Percentiles rank a stretch among this genome's conserved stretches.
These are phyloP conservation scores for Chrysosphaeria jannelii DNA, from an alignment of 2,329 filamentous ascomycete genomes.

Conservation along the genomic window DNA sequence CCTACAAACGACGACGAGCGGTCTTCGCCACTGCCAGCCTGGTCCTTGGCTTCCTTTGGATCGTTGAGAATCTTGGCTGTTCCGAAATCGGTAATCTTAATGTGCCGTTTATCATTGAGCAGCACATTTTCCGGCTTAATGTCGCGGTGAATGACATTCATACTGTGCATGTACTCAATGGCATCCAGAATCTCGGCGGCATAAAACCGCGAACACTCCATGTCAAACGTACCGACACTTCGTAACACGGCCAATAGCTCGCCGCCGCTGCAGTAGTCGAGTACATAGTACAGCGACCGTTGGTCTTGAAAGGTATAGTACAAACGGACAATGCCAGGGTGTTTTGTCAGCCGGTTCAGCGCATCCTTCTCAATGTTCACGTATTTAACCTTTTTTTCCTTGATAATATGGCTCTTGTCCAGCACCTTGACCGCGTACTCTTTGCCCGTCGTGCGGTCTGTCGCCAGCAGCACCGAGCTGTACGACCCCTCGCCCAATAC, in stretches of 20 bases:
- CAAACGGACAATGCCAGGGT: conserved; percentile 80
- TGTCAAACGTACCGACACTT: conserved; percentile 77
- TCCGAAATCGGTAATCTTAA: conserved; percentile 97
- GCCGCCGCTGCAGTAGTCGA: conserved; percentile 76
- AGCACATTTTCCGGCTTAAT: conserved; percentile 93
- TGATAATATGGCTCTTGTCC: conserved; percentile 97
- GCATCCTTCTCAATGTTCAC: conserved; percentile 99
- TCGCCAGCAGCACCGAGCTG: conserved; percentile 80
- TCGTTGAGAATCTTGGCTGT: conserved; percentile 75
- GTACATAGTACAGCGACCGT: conserved; percentile 79
- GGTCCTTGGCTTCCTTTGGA: conserved; percentile 13
- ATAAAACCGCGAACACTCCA: conserved; percentile 85
- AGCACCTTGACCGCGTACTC: conserved; percentile 97
- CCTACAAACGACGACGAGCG: conserved; percentile 87
- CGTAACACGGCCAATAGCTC: conserved; percentile 82
- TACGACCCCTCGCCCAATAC: conserved; percentile 90
- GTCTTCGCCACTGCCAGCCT: conserved; percentile 20
- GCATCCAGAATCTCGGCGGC: conserved; percentile 86
- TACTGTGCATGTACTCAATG: conserved; percentile 92
- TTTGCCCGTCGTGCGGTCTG: conserved; percentile 74
- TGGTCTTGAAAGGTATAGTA: conserved; percentile 99
- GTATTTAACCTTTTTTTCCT: conserved; percentile 99
- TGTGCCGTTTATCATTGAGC: conserved; percentile 80
- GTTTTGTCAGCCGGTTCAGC: conserved; percentile 78
- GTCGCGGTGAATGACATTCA: conserved; percentile 87